Percentiles rank a stretch among this genome's conserved stretches.
These are phyloP conservation scores for Suillus bovinus DNA, from an alignment of 768 basidiomycete genomes.

Conservation along the genomic window DNA sequence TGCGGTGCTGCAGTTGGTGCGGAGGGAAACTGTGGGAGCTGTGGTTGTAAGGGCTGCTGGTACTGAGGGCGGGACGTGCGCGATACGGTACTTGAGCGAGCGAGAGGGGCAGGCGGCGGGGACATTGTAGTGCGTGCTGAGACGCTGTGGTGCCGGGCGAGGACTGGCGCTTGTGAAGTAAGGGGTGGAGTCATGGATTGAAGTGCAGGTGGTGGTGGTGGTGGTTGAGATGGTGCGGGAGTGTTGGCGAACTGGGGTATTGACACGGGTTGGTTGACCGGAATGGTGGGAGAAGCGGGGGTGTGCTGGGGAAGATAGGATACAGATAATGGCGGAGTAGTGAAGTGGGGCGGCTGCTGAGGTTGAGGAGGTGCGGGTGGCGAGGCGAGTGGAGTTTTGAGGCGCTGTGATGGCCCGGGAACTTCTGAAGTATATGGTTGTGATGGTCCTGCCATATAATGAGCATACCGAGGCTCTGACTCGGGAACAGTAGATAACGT, in stretches of 20 bases:
- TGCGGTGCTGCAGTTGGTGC: slow-evolving; percentile 64
- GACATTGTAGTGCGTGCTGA: slow-evolving; percentile 7
- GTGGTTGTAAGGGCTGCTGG: slow-evolving; percentile 21
- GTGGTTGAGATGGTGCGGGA: not conserved
- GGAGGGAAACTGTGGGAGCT: slow-evolving; percentile 62
- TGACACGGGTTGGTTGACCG: slow-evolving; percentile 23
- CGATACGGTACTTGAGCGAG: not conserved
- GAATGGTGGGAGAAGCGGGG: slow-evolving; percentile 15
- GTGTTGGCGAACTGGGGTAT: slow-evolving; percentile 18
- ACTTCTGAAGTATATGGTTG: slow-evolving; percentile 7
- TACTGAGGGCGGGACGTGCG: slow-evolving; percentile 12
- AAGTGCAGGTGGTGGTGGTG: slow-evolving; percentile 2
- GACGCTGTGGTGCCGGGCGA: slow-evolving; percentile 27
- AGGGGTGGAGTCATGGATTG: slow-evolving; percentile 17
- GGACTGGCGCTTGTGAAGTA: slow-evolving; percentile 4
- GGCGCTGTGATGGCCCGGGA: slow-evolving; percentile 7
- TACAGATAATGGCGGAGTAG: slow-evolving; percentile 11
- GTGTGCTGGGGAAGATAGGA: slow-evolving; percentile 19
- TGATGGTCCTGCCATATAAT: slow-evolving; percentile 13
- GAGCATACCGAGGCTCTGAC: slow-evolving; percentile 28
- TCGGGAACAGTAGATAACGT: slow-evolving; percentile 29
- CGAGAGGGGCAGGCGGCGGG: not conserved
- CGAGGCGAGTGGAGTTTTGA: slow-evolving; percentile 16
- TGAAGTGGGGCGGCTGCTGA: slow-evolving; percentile 15
- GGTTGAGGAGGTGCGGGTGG: slow-evolving; percentile 13